Evolutionary conservation across 1,284 basidiomycete species (phyloP), one percentile per base, ranked within the genome.

Genomic region (Trichosporon sp.): DNA sequence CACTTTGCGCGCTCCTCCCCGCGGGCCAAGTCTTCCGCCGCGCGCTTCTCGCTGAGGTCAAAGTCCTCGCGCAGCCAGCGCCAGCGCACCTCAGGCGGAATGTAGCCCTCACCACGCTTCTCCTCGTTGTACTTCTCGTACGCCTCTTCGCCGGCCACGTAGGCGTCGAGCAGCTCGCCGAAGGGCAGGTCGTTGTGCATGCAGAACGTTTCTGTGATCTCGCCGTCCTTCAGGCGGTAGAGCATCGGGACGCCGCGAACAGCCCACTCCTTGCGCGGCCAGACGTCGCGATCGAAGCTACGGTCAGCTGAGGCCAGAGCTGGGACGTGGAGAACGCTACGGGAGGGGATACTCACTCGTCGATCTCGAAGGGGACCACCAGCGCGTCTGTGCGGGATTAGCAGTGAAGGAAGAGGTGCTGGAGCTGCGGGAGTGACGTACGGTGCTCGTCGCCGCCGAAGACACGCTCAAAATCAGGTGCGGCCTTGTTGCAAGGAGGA

Each of bases 261-360:
- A 0, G 40, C 37, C 61, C 61, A 62, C 31, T 46, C 61, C 36
- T 58, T n/a, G 29, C 40, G 37, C 1, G 56, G 61, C 61, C 56
- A 58, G 31, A 6, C 2, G 31, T 16, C 37, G 4, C n/a, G 13
- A 19, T 46, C 40, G 31, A 62, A 58, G 56, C 61, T 62, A 29
- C 9, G 1, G 56, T 57, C 23, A 57, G 37, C 37, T 13, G 9
- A 3, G 34, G 3, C 10, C 10, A 13, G 11, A 36, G 31, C 13
- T 5, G 21, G 10, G 40, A 44, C 3, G 14, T 9, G 16, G 21
- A 0, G 36, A n/a, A 32, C 3, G 32, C 32, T 13, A 36, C 4
- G 29, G 16, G 7, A 25, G 11, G 46, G 21, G 8, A 11, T 9
- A 46, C 61, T 46, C 31, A 62, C 61, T 62, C 61, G n/a, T 19